Evolutionary conservation across 768 basidiomycete species (phyloP).

Genomic region (Rhodosporidiobolus odoratus): DNA sequence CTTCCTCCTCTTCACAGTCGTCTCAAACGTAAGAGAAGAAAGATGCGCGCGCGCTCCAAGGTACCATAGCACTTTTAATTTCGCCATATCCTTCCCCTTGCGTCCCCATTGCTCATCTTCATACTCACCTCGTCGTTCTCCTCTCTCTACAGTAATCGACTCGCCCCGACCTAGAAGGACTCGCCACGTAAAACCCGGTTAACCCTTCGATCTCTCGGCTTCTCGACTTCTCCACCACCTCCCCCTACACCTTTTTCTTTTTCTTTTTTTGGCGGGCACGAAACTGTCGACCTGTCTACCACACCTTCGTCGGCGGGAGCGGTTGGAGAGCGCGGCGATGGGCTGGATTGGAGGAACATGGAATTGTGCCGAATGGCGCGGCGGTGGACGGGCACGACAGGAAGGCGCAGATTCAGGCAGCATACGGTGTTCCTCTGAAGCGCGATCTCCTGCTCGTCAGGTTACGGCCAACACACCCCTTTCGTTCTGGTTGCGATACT

Average conservation of each 20-base stretch:
- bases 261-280: not conserved
- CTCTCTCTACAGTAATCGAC: constrained; percentile 29
- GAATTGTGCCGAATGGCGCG: too few relatives aligned
- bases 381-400: too few relatives aligned
- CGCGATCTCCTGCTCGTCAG: too few relatives aligned
- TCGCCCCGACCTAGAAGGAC: constrained; percentile 13
- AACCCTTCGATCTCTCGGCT: not conserved
- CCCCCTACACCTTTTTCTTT: not conserved
- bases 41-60: constrained; percentile 38
- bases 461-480: too few relatives aligned
- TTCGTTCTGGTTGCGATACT: too few relatives aligned
- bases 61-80: not conserved
- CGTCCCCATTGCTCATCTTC: not conserved
- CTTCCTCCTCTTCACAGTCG: constrained; percentile 7
- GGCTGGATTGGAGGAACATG: too few relatives aligned
- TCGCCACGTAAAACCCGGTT: not conserved
- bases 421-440: too few relatives aligned
- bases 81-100: not conserved
- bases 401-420: too few relatives aligned
- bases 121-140: not conserved
- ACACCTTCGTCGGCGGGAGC: too few relatives aligned
- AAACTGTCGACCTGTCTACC: too few relatives aligned
- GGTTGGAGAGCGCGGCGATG: too few relatives aligned
- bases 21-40: constrained; percentile 39
- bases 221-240: not conserved